A percentile compares a stretch with the other conserved stretches of the same genome.
These are phyloP conservation scores for Aristolochia contorta DNA, from an alignment of 164 flowering plant genomes.

Conservation along the genomic window DNA sequence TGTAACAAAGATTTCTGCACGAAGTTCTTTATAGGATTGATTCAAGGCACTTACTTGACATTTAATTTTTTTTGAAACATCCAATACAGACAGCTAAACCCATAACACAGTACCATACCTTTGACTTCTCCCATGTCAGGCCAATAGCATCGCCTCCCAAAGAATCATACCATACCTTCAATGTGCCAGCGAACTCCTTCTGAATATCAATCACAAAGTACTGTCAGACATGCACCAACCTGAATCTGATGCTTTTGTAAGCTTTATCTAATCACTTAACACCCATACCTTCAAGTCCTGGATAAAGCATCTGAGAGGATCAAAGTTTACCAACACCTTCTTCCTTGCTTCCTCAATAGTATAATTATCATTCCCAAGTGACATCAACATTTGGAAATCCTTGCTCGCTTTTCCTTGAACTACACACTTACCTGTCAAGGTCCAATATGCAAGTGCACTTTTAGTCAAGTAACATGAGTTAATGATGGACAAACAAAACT, in stretches of 20 bases:
- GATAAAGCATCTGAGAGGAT: slow-evolving; percentile 65
- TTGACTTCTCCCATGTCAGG: slow-evolving; percentile 64
- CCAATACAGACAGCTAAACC: neutral
- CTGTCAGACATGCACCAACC: neutral
- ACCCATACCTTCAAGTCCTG: slow-evolving; percentile 61
- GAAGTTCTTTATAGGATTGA: no score
- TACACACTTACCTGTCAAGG: slow-evolving; percentile 48
- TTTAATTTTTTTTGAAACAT: neutral
- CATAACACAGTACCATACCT: slow-evolving; percentile 34
- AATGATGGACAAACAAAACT: no score
- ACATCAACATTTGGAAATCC: slow-evolving; percentile 48
- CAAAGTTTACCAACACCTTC: slow-evolving; percentile 68
- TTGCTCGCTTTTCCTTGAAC: slow-evolving; percentile 64
- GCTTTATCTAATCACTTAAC: neutral
- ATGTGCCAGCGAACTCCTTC: slow-evolving; percentile 44
- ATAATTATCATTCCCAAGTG: slow-evolving; percentile 28
- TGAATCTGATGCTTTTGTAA: neutral
- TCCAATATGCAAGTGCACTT: neutral
- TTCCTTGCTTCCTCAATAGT: slow-evolving; percentile 34
- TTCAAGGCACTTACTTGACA: no score
- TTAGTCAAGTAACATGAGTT: no score
- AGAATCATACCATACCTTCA: slow-evolving; percentile 85
- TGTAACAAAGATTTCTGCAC: no score
- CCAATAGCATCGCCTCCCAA: slow-evolving; percentile 93
- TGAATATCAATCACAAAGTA: slow-evolving; percentile 16